Percentiles rank a stretch among this genome's conserved stretches.
Evolutionary conservation across 106 monocot species (phyloP).

Genomic region (Posidonia australis): DNA sequence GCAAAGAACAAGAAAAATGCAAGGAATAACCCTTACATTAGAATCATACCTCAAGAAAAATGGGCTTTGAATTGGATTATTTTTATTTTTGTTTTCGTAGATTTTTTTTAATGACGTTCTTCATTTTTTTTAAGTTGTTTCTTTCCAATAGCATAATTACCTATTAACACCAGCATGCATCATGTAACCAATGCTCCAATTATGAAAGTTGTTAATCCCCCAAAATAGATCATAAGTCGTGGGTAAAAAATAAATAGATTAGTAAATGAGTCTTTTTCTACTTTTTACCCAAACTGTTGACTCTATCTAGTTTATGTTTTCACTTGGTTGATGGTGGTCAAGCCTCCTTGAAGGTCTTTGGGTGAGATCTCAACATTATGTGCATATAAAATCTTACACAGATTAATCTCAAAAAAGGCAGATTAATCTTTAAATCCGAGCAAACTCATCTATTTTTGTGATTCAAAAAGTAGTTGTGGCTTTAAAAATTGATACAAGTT

Average conservation of each 20-base stretch:
- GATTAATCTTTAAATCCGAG: background rate
- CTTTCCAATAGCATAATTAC: slow-evolving; percentile 10
- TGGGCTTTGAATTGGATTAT: background rate
- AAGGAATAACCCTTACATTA: slow-evolving; percentile 42
- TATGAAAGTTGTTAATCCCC: slow-evolving; percentile 39
- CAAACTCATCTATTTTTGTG: too few species aligned
- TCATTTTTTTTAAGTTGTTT: too few species aligned
- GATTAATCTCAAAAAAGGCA: background rate
- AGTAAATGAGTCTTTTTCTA: background rate
- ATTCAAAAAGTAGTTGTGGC: too few species aligned
- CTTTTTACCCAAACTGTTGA: too few species aligned
- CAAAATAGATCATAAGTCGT: slow-evolving; percentile 49
- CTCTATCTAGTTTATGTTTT: background rate
- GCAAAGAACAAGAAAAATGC: slow-evolving; percentile 49
- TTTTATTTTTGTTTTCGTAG: too few species aligned
- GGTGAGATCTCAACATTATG: slow-evolving; percentile 55
- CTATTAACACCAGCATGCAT: slow-evolving; percentile 35
- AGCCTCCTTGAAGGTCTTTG: slow-evolving; percentile 49
- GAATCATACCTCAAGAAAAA: background rate
- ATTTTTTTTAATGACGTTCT: too few species aligned
- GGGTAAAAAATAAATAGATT: background rate
- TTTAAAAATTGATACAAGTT: too few species aligned
- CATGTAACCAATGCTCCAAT: slow-evolving; percentile 49
- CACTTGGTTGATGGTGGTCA: slow-evolving; percentile 57
- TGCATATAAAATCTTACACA: background rate